Evolutionary conservation across 140 eudicot species (phyloP), one percentile per base, ranked within the genome.

Genomic region (Ambrosia hybrid): DNA sequence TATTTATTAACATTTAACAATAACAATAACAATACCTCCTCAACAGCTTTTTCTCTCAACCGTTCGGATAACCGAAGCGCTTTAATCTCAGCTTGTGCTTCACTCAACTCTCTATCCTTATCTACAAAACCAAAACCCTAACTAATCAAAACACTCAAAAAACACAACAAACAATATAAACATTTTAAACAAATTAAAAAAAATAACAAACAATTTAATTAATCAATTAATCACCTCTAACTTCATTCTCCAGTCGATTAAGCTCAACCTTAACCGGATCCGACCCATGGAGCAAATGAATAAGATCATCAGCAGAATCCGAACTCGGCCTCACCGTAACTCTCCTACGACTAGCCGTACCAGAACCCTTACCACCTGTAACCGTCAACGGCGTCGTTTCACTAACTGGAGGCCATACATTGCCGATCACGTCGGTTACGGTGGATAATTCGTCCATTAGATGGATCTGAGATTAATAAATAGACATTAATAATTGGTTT

Each of bases 251-350:
- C 63, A 93, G 78, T 2, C 97, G 93, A 81, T 90, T 93, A 33
- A 93, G 97, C 91, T 93, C 98, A 39, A 93, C 51, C 83, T 84
- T 90, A 70, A 93, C 98, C 88, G 98, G 98, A 93, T 93, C 98
- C 82, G 98, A 93, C 1, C 98, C 97, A 67, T 93, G 98, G 51
- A 90, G 87, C 69, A 89, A 64, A 72, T 81, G 82, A 0, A 92
- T 70, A 70, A 92, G 81, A 72, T 92, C 98, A 51, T 92, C 98
- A 3, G 53, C 53, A 6, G 92, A 79, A 48, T 92, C 98, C 68
- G 89, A 51, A 12, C 98, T 89, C 68, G 96, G 95, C 84, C 95
- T 73, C 76, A 83, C 73, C 38, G 84, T 66, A 57, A 76, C 76
- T 57, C 93, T 81, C 87, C 95, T 72, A 72, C 96, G 83, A 67